A percentile compares a stretch with the other conserved stretches of the same genome.
Evolutionary conservation across 352 stramenopile genomes (phyloP).

Genomic region (Phytopythium oedochilum): DNA sequence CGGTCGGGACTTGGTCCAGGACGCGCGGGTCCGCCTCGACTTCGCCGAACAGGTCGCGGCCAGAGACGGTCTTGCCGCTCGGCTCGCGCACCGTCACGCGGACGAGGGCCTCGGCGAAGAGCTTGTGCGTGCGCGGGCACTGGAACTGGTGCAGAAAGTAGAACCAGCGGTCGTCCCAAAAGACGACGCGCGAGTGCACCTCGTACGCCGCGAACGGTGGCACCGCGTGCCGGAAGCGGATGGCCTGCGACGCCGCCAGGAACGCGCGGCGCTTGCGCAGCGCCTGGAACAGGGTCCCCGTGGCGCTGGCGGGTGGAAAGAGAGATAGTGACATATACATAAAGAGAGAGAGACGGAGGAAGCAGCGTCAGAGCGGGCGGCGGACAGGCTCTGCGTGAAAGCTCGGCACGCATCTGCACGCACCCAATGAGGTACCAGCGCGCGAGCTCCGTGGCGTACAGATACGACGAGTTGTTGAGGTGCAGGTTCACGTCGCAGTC

Average conservation of each 20-base stretch:
- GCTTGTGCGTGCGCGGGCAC: conserved; percentile 37
- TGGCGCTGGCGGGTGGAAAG: no score
- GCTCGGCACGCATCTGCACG: no score
- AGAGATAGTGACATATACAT: no score
- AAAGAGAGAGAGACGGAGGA: not conserved
- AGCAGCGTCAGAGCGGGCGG: no score
- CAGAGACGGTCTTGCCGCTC: conserved; percentile 13
- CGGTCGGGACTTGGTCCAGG: conserved; percentile 6
- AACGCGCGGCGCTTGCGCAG: conserved; percentile 65
- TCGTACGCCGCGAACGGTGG: conserved; percentile 53
- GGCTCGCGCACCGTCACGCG: conserved; percentile 10
- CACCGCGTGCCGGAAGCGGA: conserved; percentile 62
- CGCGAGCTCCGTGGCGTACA: conserved; percentile 84
- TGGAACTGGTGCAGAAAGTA: conserved; percentile 63
- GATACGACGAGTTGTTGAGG: conserved; percentile 81
- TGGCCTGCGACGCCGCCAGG: conserved; percentile 50
- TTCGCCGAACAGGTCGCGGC: conserved; percentile 16
- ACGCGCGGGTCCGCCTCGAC: conserved; percentile 13
- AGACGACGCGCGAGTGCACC: conserved; percentile 46
- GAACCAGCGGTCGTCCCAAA: conserved; percentile 55
- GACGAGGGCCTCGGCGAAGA: conserved; percentile 47
- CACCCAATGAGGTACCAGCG: conserved; percentile 80
- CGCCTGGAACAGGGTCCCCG: conserved; percentile 44
- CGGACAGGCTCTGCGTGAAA: no score
- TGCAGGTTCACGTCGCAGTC: conserved; percentile 87